Conservation (phyloP, 192 early-diverging fungal species). For the Geranomyces variabilis region DNA sequence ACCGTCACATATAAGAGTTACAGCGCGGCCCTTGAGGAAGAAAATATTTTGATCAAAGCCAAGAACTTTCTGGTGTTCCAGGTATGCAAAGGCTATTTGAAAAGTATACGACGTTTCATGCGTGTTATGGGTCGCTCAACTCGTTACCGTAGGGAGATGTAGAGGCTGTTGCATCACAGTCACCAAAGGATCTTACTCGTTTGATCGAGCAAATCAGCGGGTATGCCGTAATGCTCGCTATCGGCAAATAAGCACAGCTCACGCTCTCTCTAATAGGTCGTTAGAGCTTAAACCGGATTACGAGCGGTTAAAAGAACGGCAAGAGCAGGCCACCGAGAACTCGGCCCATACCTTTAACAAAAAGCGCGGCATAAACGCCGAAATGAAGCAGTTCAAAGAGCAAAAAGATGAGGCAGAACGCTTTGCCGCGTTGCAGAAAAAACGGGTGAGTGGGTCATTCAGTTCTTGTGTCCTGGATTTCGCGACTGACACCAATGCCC, state of each 20-base stretch:
- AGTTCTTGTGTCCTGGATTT: background rate
- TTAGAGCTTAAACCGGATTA: constrained; percentile 88
- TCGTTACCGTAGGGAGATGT: constrained; percentile 87
- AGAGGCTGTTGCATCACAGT: constrained; percentile 95
- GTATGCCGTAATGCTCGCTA: constrained; percentile 21
- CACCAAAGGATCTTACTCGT: constrained; percentile 87
- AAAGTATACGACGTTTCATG: too few species aligned
- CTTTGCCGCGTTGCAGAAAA: constrained; percentile 66
- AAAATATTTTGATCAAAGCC: constrained; percentile 94
- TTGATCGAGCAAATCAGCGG: constrained; percentile 97
- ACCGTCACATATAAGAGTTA: constrained; percentile 76
- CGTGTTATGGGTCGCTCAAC: too few species aligned
- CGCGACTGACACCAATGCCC: background rate
- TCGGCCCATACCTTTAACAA: constrained; percentile 89
- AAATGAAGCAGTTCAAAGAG: constrained; percentile 90
- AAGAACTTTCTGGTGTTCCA: constrained; percentile 99
- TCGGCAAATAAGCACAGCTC: background rate
- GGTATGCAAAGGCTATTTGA: constrained; percentile 12
- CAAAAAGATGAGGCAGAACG: constrained; percentile 90
- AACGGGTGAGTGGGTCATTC: constrained; percentile 52
- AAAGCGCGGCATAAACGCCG: constrained; percentile 83
- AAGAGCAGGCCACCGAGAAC: constrained; percentile 86
- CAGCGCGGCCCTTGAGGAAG: constrained; percentile 72
- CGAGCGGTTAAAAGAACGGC: constrained; percentile 75
- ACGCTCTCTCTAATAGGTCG: constrained; percentile 53